Conservation (phyloP, 257 asterid species). For the Cynanchum wilfordii region DNA sequence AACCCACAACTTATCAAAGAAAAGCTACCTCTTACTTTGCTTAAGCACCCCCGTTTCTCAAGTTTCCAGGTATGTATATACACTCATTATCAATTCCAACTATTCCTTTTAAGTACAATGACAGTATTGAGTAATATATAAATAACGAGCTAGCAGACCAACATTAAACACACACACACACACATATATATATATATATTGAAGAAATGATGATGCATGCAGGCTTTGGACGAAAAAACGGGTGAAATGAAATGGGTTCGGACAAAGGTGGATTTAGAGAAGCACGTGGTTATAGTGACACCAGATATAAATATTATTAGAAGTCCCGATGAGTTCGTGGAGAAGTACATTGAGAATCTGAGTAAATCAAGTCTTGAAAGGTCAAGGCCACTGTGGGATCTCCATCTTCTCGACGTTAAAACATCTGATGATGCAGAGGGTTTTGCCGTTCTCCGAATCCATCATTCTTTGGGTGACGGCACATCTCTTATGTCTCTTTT, state of each 20-base stretch:
- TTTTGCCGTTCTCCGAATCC: conserved; percentile 27
- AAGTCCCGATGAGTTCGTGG: conserved; percentile 29
- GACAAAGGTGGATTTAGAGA: conserved; percentile 27
- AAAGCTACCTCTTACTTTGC: conserved; percentile 20
- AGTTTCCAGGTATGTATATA: conserved; percentile 27
- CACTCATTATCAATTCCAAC: too few species aligned
- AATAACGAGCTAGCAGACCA: too few species aligned
- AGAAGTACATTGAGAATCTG: conserved; percentile 31
- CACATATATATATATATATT: too few species aligned
- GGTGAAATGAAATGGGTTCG: conserved; percentile 33
- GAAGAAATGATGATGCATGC: neutral
- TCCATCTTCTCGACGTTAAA: conserved; percentile 31
- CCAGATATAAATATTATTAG: too few species aligned
- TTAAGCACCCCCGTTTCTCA: conserved; percentile 37
- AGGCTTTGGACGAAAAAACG: conserved; percentile 25
- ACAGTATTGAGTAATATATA: too few species aligned
- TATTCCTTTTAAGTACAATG: too few species aligned
- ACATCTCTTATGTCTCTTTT: conserved; percentile 28
- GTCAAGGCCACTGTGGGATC: conserved; percentile 38
- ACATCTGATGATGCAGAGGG: conserved; percentile 21
- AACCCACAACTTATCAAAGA: conserved; percentile 20
- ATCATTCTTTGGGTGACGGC: conserved; percentile 41
- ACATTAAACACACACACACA: too few species aligned
- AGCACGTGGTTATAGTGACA: conserved; percentile 18
- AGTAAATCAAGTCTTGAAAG: conserved; percentile 26